Base-by-base conservation (phyloP, 108 stramenopile species). In the Cylindrotheca closterium region DNA sequence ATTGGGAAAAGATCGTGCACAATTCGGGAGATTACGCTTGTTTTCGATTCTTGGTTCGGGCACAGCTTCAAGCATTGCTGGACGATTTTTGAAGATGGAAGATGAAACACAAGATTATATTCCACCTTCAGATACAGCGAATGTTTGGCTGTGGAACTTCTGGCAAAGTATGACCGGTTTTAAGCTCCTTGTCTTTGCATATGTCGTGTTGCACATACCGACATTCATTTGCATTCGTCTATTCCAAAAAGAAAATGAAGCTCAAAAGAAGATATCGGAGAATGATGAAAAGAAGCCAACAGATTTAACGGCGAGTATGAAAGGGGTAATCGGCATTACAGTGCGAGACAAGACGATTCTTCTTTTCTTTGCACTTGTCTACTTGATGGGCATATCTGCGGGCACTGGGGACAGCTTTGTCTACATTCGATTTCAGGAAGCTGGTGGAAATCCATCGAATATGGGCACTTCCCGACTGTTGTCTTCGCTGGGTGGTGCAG, bases 31-130 rank as follows among this genome's bases (percentile, higher is more conserved):
- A 67, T 63, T 95, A 70, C 77, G 97, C 30, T 78, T 98, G 3
- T 98, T 82, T 85, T 93, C 94, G n/a, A 94, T 96, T 60, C 63
- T 96, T 55, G 97, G 97, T 48, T 92, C 93, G 72, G 96, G 97
- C n/a, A 55, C 94, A 28, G 96, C 92, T 27, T 84, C 82, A 52
- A 73, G 73, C 21, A 27, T 74, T 34, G 89, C 81, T 27, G 89
- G 88, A 21, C 55, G 55, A 15, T 54, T 73, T 19, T 29, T 64
- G 15, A 28, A 53, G 15, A 42, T 42, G 37, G 45, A 47, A 1
- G 28, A 47, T 18, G 42, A 21, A 25, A 42, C n/a, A 5, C 10
- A 60, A 1, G 3, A 30, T 10, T n/a, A 7, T 32, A 18, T 22
- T 8, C 30, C 18, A 31, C 12, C 19, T 18, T 17, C 12, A 30